Evolutionary conservation across 805 yeast genomes (phyloP).

Genomic region (Suhomyces prunicola): DNA sequence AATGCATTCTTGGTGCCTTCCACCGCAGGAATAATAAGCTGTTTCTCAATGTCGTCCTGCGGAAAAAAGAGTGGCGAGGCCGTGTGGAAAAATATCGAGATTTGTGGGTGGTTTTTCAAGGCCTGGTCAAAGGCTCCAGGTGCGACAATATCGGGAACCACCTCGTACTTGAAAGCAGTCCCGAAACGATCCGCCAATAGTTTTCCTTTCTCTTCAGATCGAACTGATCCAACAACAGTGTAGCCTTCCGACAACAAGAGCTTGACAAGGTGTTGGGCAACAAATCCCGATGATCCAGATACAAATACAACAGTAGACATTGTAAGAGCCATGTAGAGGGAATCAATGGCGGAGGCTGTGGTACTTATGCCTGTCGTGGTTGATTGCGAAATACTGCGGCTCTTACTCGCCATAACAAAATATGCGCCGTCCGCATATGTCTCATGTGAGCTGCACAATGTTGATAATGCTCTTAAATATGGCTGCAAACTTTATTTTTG

Average conservation of each 20-base stretch:
- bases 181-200: constrained; percentile 14
- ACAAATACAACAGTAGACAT: constrained; percentile 34
- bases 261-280: constrained; percentile 45
- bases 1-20: constrained; percentile 27
- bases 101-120: constrained; percentile 24
- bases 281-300: constrained; percentile 52
- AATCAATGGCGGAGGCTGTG: neutral
- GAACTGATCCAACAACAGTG: constrained; percentile 45
- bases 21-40: constrained; percentile 27
- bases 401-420: neutral
- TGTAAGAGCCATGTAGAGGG: neutral
- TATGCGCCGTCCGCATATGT: neutral
- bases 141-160: constrained; percentile 20
- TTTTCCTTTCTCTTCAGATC: constrained; percentile 37
- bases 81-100: constrained; percentile 26
- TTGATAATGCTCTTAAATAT: neutral
- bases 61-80: constrained; percentile 33
- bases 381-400: neutral
- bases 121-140: constrained; percentile 28
- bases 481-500: neutral
- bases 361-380: neutral
- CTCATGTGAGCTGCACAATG: neutral
- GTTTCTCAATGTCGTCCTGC: constrained; percentile 16
- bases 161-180: constrained; percentile 17
- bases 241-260: constrained; percentile 36